Base-by-base conservation (phyloP, 495 filamentous ascomycete species). In the Annulohypoxylon bovei region DNA sequence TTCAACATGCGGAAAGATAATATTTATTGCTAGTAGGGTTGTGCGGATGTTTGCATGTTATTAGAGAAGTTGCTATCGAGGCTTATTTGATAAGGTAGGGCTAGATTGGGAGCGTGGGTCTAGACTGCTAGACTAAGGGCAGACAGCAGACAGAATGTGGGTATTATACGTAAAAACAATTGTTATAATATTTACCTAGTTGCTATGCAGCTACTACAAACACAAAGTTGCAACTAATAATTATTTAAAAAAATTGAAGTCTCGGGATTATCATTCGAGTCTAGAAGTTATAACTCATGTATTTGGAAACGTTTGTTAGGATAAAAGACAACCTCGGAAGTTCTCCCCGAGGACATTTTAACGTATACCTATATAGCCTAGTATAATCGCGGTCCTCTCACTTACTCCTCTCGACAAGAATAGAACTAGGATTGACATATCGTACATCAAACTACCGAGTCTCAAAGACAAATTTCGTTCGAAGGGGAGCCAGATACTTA, bases 91-190 rank as follows among this genome's bases (percentile, higher is more conserved):
- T 47, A 47, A 47, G 40, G 5, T 46, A 35, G 57, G 27, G 9
- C 18, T 59, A 47, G 27, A 18, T 30, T 30, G 23, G 25, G 22
- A 32, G 23, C 56, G 30, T 61, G 42, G 42, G 30, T 59, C 56
- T 27, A 35, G 27, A 46, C 27, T 47, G 14, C 56, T 27, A 35
- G 27, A 46, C 27, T 47, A 23, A 59, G 18, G 42, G 20, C 18
- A 40, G 18, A 20, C n/a, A n/a, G n/a, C n/a, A n/a, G n/a, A n/a
- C n/a, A n/a, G n/a, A n/a, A n/a, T n/a, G 42, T 22, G 39, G 57
- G 57, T n/a, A 42, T 42, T 7, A 42, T 20, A 42, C 39, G 39
- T 42, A 42, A 42, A 42, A 42, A 20, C 2, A 20, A 42, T 20
- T 18, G 9, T 42, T 42, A 42, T n/a, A 6, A 7, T 18, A 42